Evolutionary conservation across 768 basidiomycete genomes (phyloP).

Genomic region (Suillus ampliporus): DNA sequence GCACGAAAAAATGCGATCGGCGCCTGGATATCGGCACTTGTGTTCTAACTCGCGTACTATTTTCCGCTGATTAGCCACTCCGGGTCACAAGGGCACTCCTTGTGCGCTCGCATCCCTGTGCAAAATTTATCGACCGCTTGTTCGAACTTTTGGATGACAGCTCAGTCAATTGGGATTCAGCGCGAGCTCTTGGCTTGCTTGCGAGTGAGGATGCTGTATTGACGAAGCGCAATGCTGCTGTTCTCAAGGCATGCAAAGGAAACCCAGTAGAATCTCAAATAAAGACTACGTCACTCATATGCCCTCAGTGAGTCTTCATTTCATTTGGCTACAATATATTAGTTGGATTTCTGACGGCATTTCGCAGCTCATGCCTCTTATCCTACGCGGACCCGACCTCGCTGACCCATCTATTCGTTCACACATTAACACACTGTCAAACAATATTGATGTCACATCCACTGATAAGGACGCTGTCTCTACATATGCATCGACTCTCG

Average conservation of each 20-base stretch:
- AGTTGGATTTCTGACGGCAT: not conserved
- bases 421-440: conserved; percentile 77
- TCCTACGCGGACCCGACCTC: conserved; percentile 84
- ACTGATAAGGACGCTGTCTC: conserved; percentile 57
- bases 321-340: not conserved
- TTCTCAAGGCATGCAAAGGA: conserved; percentile 65
- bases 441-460: conserved; percentile 68
- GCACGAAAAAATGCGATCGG: conserved; percentile 57
- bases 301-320: conserved; percentile 49
- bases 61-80: conserved; percentile 1
- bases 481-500: conserved; percentile 74
- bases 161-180: conserved; percentile 71
- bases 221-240: conserved; percentile 78
- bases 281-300: conserved; percentile 53
- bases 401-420: conserved; percentile 74
- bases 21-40: conserved; percentile 73
- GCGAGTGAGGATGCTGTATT: conserved; percentile 64
- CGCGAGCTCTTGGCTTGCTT: conserved; percentile 73
- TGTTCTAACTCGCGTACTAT: not conserved
- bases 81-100: conserved; percentile 84
- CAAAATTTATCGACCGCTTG: conserved; percentile 65
- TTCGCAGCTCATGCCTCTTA: conserved; percentile 83
- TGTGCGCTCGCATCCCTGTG: conserved; percentile 69
- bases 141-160: conserved; percentile 75
- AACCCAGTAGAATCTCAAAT: not conserved